Conservation (phyloP, 495 filamentous ascomycete genomes). For the Acidomyces sp. region DNA sequence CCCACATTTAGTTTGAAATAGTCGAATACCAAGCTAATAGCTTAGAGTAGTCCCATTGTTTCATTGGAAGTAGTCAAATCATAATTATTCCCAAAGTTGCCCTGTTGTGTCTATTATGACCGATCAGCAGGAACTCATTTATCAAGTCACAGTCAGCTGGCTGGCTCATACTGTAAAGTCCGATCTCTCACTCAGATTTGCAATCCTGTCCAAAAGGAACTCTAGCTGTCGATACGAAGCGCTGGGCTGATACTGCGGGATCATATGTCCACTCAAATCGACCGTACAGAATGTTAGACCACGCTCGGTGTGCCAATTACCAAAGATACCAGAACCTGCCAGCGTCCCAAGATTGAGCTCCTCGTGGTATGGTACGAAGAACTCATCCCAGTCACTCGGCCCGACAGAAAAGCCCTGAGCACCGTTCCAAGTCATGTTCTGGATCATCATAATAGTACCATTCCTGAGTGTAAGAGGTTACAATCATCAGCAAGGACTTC, state of each 20-base stretch:
- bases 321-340: slow-evolving; percentile 26
- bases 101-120: slow-evolving; percentile 15
- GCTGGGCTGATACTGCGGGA: slow-evolving; percentile 28
- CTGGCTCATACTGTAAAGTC: slow-evolving; percentile 19
- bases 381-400: slow-evolving; percentile 24
- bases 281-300: slow-evolving; percentile 28
- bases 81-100: slow-evolving; percentile 16
- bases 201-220: slow-evolving; percentile 29
- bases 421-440: slow-evolving; percentile 80
- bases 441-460: slow-evolving; percentile 57
- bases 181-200: slow-evolving; percentile 19
- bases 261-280: slow-evolving; percentile 26
- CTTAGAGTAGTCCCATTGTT: slow-evolving; percentile 3
- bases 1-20: too few relatives aligned
- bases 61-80: slow-evolving; percentile 8
- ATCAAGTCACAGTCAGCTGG: background rate
- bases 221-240: slow-evolving; percentile 49
- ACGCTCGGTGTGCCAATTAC: slow-evolving; percentile 26
- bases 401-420: slow-evolving; percentile 48
- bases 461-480: too few relatives aligned
- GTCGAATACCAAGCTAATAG: too few relatives aligned
- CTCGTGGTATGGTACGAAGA: slow-evolving; percentile 30
- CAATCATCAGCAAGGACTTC: too few relatives aligned
- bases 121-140: too few relatives aligned
- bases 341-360: slow-evolving; percentile 18